Conservation (phyloP, 257 asterid genomes). For the Vinca minor region DNA sequence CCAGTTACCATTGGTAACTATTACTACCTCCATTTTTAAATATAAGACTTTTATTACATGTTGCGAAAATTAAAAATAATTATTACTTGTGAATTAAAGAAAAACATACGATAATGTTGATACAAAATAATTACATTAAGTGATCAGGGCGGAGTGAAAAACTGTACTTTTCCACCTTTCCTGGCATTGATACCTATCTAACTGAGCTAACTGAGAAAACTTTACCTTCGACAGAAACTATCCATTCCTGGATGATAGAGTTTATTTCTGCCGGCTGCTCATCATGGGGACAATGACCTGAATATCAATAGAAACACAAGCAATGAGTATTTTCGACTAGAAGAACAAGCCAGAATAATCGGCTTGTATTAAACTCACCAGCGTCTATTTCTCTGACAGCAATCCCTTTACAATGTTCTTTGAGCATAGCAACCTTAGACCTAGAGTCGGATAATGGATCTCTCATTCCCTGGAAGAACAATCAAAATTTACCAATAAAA, state of each 20-base stretch:
- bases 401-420: constrained; percentile 54
- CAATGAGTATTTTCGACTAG: not conserved
- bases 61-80: too few relatives aligned
- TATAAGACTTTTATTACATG: too few relatives aligned
- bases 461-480: constrained; percentile 68
- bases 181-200: constrained; percentile 8
- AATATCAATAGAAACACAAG: constrained; percentile 14
- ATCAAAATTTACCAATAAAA: constrained; percentile 5
- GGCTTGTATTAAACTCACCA: constrained; percentile 34
- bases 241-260: constrained; percentile 57
- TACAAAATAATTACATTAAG: too few relatives aligned
- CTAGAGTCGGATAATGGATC: constrained; percentile 61
- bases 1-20: too few relatives aligned
- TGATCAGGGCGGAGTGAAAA: not conserved
- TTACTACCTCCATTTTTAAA: too few relatives aligned
- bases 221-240: constrained; percentile 34
- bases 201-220: constrained; percentile 25
- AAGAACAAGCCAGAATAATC: constrained; percentile 5
- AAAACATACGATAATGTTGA: too few relatives aligned
- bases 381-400: constrained; percentile 60
- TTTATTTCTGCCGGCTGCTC: constrained; percentile 81
- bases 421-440: constrained; percentile 44
- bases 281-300: constrained; percentile 97
- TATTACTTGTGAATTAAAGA: too few relatives aligned
- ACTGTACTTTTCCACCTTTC: not conserved